phyloP scores from a whole-genome alignment of 768 basidiomycete species.

The Amanita rubescens region DNA sequence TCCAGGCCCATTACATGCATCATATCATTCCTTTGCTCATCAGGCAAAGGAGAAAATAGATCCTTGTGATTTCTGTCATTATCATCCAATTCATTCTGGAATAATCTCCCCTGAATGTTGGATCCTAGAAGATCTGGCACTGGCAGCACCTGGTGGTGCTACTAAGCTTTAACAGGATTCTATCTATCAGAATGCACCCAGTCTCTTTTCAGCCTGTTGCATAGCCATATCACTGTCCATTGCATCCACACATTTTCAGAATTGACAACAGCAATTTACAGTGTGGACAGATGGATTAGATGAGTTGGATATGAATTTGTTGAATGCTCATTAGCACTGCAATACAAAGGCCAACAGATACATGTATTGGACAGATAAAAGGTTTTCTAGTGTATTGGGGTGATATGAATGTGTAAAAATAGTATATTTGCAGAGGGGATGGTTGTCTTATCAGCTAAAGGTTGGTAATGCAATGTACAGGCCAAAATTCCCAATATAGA shows the following conservation, averaged over 20 bases:
- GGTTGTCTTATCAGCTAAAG: not conserved
- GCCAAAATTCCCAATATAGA: not conserved
- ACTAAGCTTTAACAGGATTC: too few species aligned
- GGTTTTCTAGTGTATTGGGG: too few species aligned
- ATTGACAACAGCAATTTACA: not conserved
- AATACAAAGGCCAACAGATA: not conserved
- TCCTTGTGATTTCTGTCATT: too few species aligned
- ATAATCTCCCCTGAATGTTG: too few species aligned
- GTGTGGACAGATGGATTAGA: not conserved
- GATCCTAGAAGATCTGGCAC: too few species aligned
- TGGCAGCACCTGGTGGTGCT: too few species aligned
- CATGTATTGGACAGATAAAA: not conserved
- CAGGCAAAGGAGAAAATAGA: too few species aligned
- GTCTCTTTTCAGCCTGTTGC: not conserved
- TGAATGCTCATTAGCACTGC: not conserved
- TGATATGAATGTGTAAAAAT: not conserved
- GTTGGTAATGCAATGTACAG: not conserved
- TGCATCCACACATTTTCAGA: not conserved
- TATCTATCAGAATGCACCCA: not conserved
- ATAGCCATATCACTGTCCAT: not conserved
- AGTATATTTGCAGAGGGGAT: not conserved
- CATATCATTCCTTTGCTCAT: too few species aligned
- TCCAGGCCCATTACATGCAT: too few species aligned
- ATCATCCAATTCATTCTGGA: too few species aligned
- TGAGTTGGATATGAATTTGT: not conserved